Percentiles rank a stretch among this genome's conserved stretches.
phyloP scores from a whole-genome alignment of 2,329 filamentous ascomycete genomes.

The Stromatinia cepivora region DNA sequence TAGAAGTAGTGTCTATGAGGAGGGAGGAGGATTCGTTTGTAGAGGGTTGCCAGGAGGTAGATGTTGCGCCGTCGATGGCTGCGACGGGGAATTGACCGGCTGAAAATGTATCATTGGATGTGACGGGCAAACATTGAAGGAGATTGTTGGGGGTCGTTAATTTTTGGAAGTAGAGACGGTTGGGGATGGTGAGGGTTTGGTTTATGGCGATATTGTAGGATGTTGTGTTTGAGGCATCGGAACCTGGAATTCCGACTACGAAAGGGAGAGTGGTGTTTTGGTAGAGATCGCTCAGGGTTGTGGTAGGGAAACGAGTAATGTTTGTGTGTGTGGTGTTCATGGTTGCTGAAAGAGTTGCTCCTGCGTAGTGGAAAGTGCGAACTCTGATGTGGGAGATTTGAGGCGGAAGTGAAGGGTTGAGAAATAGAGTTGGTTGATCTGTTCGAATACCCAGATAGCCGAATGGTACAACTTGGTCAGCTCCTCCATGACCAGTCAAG shows the following conservation, averaged over 20 bases:
- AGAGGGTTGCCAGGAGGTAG: slow-evolving; percentile 66
- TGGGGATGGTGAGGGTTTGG: slow-evolving; percentile 55
- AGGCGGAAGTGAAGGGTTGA: slow-evolving; percentile 60
- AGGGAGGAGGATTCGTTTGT: slow-evolving; percentile 54
- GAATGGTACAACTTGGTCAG: slow-evolving; percentile 65
- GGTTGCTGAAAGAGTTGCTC: slow-evolving; percentile 60
- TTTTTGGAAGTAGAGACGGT: slow-evolving; percentile 56
- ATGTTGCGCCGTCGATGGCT: slow-evolving; percentile 64
- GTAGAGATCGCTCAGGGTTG: slow-evolving; percentile 58
- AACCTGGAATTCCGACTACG: slow-evolving; percentile 51
- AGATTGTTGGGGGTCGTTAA: slow-evolving; percentile 60
- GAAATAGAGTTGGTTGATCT: slow-evolving; percentile 57
- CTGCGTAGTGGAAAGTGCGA: slow-evolving; percentile 66
- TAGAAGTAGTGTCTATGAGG: slow-evolving; percentile 52
- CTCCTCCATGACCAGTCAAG: slow-evolving; percentile 68
- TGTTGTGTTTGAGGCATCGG: slow-evolving; percentile 43
- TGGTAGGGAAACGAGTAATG: slow-evolving; percentile 52
- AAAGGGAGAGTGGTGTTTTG: slow-evolving; percentile 57
- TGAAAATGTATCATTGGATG: slow-evolving; percentile 49
- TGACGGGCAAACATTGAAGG: slow-evolving; percentile 61
- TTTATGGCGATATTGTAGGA: slow-evolving; percentile 50
- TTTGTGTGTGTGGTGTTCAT: slow-evolving; percentile 67
- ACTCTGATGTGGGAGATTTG: slow-evolving; percentile 62
- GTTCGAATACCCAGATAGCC: slow-evolving; percentile 66
- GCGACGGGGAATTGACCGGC: slow-evolving; percentile 69